Evolutionary conservation across 371 early-diverging fungal genomes (phyloP).

Genomic region (Batrachochytrium dendrobatidis): DNA sequence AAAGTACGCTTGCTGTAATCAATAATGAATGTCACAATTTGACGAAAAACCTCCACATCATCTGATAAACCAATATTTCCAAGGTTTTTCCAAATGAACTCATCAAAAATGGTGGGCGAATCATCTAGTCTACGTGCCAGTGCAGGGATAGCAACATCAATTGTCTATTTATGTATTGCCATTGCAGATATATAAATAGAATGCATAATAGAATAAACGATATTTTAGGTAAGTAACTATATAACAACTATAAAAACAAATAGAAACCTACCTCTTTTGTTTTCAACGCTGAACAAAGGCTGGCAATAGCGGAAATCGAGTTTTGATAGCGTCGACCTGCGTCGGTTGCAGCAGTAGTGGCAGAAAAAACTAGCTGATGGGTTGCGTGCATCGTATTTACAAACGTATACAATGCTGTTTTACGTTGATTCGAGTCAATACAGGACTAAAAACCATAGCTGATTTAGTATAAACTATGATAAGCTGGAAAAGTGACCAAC

Average conservation of each 20-base stretch:
- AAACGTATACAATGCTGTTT: conserved; percentile 10
- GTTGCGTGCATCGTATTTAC: conserved; percentile 11
- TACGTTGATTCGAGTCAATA: conserved; percentile 1
- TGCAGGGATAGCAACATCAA: conserved; percentile 36
- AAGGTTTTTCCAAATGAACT: conserved; percentile 30
- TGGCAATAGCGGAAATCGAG: conserved; percentile 30
- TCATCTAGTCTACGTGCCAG: conserved; percentile 24
- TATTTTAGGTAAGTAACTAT: neutral
- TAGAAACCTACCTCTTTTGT: conserved; percentile 47
- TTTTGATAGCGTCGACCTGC: conserved; percentile 4
- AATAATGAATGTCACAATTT: conserved; percentile 11
- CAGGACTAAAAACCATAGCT: conserved; percentile 5
- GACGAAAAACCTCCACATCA: conserved; percentile 24
- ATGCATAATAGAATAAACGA: neutral
- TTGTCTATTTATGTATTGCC: conserved; percentile 12
- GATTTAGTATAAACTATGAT: neutral
- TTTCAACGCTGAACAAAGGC: conserved; percentile 56
- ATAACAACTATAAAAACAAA: conserved; percentile 6
- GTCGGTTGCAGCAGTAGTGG: conserved; percentile 39
- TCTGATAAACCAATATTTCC: conserved; percentile 26
- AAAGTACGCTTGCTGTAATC: conserved; percentile 1
- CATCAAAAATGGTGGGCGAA: conserved; percentile 4
- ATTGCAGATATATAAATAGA: neutral
- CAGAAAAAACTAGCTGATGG: conserved; percentile 35
- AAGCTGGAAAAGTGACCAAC: conserved; percentile 26